Percentiles rank a stretch among this genome's conserved stretches.
Conservation (phyloP, 257 asterid species). For the Prunella vulgaris region DNA sequence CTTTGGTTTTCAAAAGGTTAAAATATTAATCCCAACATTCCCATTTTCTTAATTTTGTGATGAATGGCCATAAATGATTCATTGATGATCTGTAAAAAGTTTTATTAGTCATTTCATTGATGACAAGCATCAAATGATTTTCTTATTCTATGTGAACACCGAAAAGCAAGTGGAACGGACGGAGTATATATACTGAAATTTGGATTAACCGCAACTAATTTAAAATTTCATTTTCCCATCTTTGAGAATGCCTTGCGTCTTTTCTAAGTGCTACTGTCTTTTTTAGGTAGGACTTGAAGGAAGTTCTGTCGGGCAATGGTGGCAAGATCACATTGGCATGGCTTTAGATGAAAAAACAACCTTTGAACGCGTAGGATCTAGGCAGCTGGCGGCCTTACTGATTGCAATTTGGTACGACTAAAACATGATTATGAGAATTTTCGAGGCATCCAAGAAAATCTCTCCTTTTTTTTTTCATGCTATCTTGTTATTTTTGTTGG, state of each 20-base stretch:
- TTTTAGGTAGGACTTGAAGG: conserved; percentile 98
- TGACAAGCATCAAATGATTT: too few relatives aligned
- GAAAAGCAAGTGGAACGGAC: background rate
- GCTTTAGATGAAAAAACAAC: conserved; percentile 61
- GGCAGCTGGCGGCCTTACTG: conserved; percentile 87
- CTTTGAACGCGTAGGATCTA: conserved; percentile 85
- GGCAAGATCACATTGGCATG: conserved; percentile 88
- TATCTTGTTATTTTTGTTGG: background rate
- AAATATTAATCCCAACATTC: too few relatives aligned
- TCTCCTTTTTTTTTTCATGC: background rate
- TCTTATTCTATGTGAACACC: too few relatives aligned
- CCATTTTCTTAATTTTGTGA: too few relatives aligned
- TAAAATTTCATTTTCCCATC: background rate
- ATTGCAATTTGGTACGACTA: conserved; percentile 68
- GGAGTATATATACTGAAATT: background rate
- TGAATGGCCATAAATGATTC: too few relatives aligned
- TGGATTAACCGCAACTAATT: background rate
- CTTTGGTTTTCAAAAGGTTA: too few relatives aligned
- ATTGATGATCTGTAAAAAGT: too few relatives aligned
- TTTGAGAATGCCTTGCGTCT: background rate
- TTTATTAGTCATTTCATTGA: too few relatives aligned
- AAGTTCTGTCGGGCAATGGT: conserved; percentile 90
- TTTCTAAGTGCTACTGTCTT: conserved; percentile 20
- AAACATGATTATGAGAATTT: background rate
- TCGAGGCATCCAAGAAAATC: background rate